Evolutionary conservation across 2,329 filamentous ascomycete genomes (phyloP).

Genomic region (Parascedosporium putredinis): DNA sequence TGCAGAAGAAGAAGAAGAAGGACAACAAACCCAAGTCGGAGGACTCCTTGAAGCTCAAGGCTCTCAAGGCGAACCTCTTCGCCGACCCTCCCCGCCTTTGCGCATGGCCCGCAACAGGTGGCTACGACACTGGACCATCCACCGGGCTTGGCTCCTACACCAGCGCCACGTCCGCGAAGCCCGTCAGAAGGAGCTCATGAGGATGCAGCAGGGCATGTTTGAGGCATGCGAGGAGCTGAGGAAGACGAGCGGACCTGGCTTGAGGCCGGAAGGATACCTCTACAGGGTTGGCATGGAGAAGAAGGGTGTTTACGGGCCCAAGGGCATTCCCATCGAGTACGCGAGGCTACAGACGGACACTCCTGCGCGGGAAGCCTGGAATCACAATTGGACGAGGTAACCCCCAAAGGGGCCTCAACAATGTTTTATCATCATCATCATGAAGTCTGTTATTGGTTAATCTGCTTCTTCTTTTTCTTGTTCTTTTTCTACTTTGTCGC

Average conservation of each 20-base stretch:
- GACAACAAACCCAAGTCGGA: slow-evolving; percentile 18
- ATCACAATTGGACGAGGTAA: slow-evolving; percentile 76
- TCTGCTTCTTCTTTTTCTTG: not conserved
- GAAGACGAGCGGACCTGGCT: slow-evolving; percentile 44
- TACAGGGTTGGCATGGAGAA: slow-evolving; percentile 88
- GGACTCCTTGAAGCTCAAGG: slow-evolving; percentile 23
- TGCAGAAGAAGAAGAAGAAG: slow-evolving; percentile 17
- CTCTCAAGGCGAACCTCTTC: slow-evolving; percentile 37
- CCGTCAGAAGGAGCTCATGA: slow-evolving; percentile 61
- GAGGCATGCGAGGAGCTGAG: slow-evolving; percentile 77
- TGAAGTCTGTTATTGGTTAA: too few relatives aligned
- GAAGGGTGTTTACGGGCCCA: slow-evolving; percentile 64
- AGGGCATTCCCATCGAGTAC: slow-evolving; percentile 85
- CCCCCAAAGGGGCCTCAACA: slow-evolving; percentile 5
- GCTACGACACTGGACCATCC: slow-evolving; percentile 97
- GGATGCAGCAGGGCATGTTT: slow-evolving; percentile 73
- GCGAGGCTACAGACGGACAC: slow-evolving; percentile 75
- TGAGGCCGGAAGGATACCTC: slow-evolving; percentile 56
- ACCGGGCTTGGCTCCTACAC: slow-evolving; percentile 85
- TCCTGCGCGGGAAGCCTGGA: slow-evolving; percentile 73
- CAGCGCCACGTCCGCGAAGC: slow-evolving; percentile 56
- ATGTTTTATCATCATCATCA: too few relatives aligned
- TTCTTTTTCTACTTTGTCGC: too few relatives aligned
- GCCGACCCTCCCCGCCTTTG: slow-evolving; percentile 55
- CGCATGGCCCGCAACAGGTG: slow-evolving; percentile 79